Base-by-base conservation (phyloP, 2,329 filamentous ascomycete species). In the Alternaria sp. region DNA sequence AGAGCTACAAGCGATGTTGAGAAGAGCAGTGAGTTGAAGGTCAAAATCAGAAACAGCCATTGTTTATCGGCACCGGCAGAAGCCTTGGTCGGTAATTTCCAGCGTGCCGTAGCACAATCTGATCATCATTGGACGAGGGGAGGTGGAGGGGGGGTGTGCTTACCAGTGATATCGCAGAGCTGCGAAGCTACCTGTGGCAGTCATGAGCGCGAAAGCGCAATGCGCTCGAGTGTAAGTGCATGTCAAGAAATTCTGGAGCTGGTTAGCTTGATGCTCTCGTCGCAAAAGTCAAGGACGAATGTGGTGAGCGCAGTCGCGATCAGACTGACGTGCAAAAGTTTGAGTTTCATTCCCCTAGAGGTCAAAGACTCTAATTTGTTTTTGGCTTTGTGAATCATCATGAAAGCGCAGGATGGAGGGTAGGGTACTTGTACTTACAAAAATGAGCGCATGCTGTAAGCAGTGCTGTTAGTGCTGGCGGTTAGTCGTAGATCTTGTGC, bases 341-440 rank as follows among this genome's bases (percentile, higher is more conserved):
- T 63, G 63, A 77, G 77, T 81, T 81, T 81, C 79, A 81, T 80
- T 77, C 78, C 78, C 69, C 73, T 64, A 47, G 69, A 74, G 79
- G 78, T 81, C 79, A 81, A 81, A 81, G 79, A 81, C 79, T 81
- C 79, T 81, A 81, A 79, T 81, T 81, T 81, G 78, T 75, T 77
- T 72, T 74, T 74, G 75, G 77, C 77, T 79, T 77, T 77, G 71
- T 76, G 71, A 78, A 73, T 81, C 79, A 81, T 81, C 79, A 78
- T 75, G 64, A 71, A 72, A 65, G 62, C 59, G 65, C 58, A 57
- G 54, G 55, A 52, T 53, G 50, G 45, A 59, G 50, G 28, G 19
- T 26, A 23, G 17, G 13, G 50, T 61, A 54, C 40, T 54, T 21
- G 59, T 36, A 66, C 73, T 49, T 71, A 67, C 71, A 63, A 32